A percentile compares a stretch with the other conserved stretches of the same genome.
These are phyloP conservation scores for Boletellus emodensis DNA, from an alignment of 768 basidiomycete genomes.

Conservation along the genomic window DNA sequence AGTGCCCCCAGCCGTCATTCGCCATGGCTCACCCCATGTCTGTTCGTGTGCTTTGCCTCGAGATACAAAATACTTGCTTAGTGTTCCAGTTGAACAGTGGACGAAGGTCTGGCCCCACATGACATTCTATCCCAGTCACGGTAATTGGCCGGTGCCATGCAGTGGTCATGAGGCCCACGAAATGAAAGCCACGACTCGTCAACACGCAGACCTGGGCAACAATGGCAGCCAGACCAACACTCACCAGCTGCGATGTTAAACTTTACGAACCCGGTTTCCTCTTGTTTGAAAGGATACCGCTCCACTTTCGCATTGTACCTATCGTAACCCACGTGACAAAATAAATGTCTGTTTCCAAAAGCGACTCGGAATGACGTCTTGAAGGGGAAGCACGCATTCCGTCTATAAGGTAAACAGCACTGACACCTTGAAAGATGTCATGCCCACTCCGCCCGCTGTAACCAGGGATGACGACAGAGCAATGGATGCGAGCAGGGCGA, in stretches of 20 bases:
- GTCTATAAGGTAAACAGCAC: too few relatives aligned
- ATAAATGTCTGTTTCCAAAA: constrained; percentile 6
- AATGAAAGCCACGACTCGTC: constrained; percentile 25
- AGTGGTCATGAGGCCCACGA: neutral
- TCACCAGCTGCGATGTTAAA: constrained; percentile 80
- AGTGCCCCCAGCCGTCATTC: neutral
- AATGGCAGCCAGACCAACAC: constrained; percentile 30
- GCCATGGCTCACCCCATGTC: constrained; percentile 56
- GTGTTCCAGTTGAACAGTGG: constrained; percentile 94
- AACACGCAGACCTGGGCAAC: constrained; percentile 19
- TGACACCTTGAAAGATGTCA: constrained; percentile 37
- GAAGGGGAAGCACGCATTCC: neutral
- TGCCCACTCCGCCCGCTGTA: constrained; percentile 47
- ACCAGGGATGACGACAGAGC: constrained; percentile 72
- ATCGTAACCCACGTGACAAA: neutral
- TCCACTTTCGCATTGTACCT: constrained; percentile 49
- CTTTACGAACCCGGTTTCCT: constrained; percentile 75
- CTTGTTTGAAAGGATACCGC: constrained; percentile 55
- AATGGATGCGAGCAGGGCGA: constrained; percentile 65
- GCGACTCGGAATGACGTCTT: constrained; percentile 9
- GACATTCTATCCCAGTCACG: neutral
- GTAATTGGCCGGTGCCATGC: constrained; percentile 13
- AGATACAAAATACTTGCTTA: constrained; percentile 89
- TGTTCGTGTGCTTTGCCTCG: constrained; percentile 75
- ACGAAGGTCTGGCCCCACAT: constrained; percentile 54